phyloP scores from a whole-genome alignment of 2,329 filamentous ascomycete genomes.

The Leptodontidium sp. region DNA sequence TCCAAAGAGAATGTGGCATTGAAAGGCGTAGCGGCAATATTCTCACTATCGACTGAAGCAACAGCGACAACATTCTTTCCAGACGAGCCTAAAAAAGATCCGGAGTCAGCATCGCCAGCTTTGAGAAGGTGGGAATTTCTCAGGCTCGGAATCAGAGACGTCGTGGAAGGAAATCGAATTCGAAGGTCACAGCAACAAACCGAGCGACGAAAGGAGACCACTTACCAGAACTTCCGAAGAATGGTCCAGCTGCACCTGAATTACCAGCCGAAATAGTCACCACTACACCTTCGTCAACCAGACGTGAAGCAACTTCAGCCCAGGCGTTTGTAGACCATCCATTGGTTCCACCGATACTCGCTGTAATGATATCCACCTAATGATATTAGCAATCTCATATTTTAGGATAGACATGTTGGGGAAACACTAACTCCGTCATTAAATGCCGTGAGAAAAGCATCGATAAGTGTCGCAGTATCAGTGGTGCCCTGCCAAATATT shows the following conservation, averaged over 20 bases:
- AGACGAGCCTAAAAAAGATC: not conserved
- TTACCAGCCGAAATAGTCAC: conserved; percentile 16
- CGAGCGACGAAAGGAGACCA: not conserved
- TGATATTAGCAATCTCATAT: not conserved
- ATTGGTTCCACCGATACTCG: conserved; percentile 5
- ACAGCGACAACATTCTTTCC: conserved; percentile 15
- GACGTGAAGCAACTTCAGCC: conserved; percentile 19
- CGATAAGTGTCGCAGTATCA: conserved; percentile 10
- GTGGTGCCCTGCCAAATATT: not conserved
- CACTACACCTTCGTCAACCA: conserved; percentile 17
- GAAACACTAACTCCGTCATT: conserved; percentile 8
- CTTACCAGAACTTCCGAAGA: conserved; percentile 12
- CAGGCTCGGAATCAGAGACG: too few species aligned
- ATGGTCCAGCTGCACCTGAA: conserved; percentile 10
- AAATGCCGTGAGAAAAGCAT: conserved; percentile 8
- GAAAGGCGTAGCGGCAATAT: conserved; percentile 9
- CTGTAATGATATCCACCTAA: conserved; percentile 16
- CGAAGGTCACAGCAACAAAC: too few species aligned
- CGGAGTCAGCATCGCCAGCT: too few species aligned
- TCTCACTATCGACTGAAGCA: conserved; percentile 11
- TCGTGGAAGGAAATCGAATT: too few species aligned
- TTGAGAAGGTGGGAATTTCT: too few species aligned
- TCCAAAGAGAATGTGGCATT: conserved; percentile 4
- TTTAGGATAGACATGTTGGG: not conserved
- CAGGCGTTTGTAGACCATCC: conserved; percentile 15